phyloP scores from a whole-genome alignment of 208 protist species.

The Leishmania turanica region DNA sequence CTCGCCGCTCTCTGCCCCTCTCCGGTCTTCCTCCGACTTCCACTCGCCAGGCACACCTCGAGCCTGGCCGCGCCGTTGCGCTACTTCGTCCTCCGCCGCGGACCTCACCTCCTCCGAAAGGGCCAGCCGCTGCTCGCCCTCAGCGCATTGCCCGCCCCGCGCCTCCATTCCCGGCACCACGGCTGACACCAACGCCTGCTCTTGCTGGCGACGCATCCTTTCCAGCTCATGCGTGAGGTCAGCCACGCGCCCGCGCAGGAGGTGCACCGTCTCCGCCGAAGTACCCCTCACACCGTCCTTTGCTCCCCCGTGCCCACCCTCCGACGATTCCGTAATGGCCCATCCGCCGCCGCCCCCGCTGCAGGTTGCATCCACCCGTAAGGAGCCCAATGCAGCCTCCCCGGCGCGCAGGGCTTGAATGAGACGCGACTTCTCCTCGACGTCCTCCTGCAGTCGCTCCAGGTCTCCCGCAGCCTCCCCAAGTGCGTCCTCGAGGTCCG shows the following conservation, averaged over 20 bases:
- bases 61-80: slow-evolving; percentile 1
- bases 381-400: slow-evolving; percentile 20
- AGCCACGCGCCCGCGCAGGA: slow-evolving; percentile 7
- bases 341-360: background rate
- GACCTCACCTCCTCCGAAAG: slow-evolving; percentile 31
- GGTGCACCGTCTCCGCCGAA: background rate
- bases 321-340: background rate
- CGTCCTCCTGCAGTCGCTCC: slow-evolving; percentile 25
- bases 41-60: background rate
- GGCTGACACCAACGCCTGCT: background rate
- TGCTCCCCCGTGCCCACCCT: background rate
- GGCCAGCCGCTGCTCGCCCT: slow-evolving; percentile 28
- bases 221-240: slow-evolving; percentile 18
- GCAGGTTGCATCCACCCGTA: background rate
- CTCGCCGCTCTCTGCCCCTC: background rate
- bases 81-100: slow-evolving; percentile 20
- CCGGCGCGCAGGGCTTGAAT: slow-evolving; percentile 30
- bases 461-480: slow-evolving; percentile 17
- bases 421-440: slow-evolving; percentile 23
- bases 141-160: slow-evolving; percentile 34
- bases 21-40: background rate
- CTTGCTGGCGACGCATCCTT: background rate
- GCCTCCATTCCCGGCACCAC: slow-evolving; percentile 40
- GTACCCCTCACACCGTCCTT: background rate
- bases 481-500: slow-evolving; percentile 30